phyloP scores from a whole-genome alignment of 129 eudicot species.

The Erigeron canadensis region DNA sequence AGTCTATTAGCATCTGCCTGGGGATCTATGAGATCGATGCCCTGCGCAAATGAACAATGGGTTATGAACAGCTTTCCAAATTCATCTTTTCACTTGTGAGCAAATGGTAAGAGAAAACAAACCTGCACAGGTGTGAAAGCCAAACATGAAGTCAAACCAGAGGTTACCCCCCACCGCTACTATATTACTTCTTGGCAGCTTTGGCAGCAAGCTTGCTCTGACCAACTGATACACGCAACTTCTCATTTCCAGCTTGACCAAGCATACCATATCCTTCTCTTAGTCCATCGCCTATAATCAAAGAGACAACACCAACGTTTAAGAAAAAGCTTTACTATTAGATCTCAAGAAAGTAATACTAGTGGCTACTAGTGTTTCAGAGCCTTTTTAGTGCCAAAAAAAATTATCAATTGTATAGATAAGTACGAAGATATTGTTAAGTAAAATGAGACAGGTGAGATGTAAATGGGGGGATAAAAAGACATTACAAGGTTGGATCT shows the following conservation, averaged over 20 bases:
- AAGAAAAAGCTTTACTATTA: background rate
- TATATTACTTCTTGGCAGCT: constrained; percentile 96
- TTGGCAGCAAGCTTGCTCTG: constrained; percentile 86
- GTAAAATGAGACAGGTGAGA: too few species aligned
- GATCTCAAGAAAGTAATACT: background rate
- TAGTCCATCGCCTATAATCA: constrained; percentile 76
- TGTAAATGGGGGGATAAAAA: too few species aligned
- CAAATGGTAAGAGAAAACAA: constrained; percentile 1
- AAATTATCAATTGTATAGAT: too few species aligned
- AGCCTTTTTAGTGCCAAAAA: too few species aligned
- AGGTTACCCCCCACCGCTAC: constrained; percentile 58
- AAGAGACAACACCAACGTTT: background rate
- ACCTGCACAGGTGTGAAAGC: constrained; percentile 99
- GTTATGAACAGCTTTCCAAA: background rate
- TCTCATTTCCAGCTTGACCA: constrained; percentile 93
- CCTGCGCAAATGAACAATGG: constrained; percentile 40
- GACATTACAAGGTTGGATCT: too few species aligned
- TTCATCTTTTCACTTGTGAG: background rate
- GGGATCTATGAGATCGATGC: constrained; percentile 88
- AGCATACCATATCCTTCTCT: constrained; percentile 99
- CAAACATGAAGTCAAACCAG: constrained; percentile 87
- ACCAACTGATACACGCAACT: constrained; percentile 79
- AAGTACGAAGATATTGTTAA: too few species aligned
- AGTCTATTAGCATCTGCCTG: constrained; percentile 86
- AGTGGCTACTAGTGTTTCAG: too few species aligned